A percentile compares a stretch with the other conserved stretches of the same genome.
Evolutionary conservation across 129 eudicot species (phyloP).

Genomic region (Chrysanthemum lavandulifolium): DNA sequence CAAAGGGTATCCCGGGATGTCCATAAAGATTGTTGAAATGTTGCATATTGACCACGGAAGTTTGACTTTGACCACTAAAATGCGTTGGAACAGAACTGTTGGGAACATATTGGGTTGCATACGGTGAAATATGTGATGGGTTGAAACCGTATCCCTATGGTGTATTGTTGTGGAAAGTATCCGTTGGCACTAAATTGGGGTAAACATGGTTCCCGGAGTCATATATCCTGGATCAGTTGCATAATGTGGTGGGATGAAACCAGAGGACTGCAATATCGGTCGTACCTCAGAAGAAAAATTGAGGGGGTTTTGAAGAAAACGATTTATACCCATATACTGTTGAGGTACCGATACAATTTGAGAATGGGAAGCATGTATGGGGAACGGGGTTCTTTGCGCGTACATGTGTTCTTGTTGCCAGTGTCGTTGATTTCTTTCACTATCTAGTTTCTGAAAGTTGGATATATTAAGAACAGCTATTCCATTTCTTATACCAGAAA

Average conservation of each 20-base stretch:
- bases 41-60: constrained; percentile 38
- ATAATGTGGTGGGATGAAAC: constrained; percentile 39
- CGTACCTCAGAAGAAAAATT: constrained; percentile 32
- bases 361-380: constrained; percentile 27
- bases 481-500: constrained; percentile 30
- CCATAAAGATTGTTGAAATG: constrained; percentile 46
- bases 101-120: constrained; percentile 44
- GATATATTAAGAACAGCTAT: constrained; percentile 26
- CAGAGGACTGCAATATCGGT: constrained; percentile 18
- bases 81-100: constrained; percentile 36
- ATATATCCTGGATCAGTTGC: constrained; percentile 33
- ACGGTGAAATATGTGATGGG: constrained; percentile 38
- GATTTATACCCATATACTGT: constrained; percentile 34
- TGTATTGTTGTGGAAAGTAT: constrained; percentile 48
- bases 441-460: constrained; percentile 33
- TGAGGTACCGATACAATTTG: constrained; percentile 30
- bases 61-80: constrained; percentile 37
- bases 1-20: constrained; percentile 40
- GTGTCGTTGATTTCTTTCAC: constrained; percentile 14
- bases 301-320: constrained; percentile 38
- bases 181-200: constrained; percentile 38
- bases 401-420: too few species aligned
- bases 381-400: constrained; percentile 11
- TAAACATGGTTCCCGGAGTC: constrained; percentile 28
- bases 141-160: constrained; percentile 45